Evolutionary conservation across 768 basidiomycete species (phyloP).

Genomic region (Pleurotus tuoliensis): DNA sequence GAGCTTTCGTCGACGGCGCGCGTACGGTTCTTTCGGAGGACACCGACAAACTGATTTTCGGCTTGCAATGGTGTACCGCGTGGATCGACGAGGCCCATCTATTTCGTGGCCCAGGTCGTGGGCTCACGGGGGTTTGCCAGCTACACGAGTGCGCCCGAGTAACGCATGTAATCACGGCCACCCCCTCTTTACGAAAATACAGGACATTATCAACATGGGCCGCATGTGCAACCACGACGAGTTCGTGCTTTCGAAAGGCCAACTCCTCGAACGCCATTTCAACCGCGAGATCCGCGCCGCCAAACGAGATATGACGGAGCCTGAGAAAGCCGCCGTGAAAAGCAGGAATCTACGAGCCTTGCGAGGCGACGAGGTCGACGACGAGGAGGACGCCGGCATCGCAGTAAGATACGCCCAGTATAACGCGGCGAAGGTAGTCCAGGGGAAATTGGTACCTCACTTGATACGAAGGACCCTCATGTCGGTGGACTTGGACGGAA

Average conservation of each 20-base stretch:
- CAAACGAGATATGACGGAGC: neutral
- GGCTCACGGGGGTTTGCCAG: constrained; percentile 6
- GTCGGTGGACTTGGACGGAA: constrained; percentile 3
- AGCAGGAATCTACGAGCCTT: neutral
- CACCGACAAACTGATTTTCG: neutral
- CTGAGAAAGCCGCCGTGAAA: neutral
- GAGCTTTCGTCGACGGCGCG: too few species aligned
- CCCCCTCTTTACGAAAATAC: constrained; percentile 9
- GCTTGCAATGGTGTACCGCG: neutral
- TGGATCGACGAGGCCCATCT: constrained; percentile 15
- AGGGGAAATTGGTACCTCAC: neutral
- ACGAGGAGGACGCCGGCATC: neutral
- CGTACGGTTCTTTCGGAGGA: too few species aligned
- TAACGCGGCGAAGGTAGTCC: neutral
- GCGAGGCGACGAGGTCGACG: neutral
- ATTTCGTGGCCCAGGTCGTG: constrained; percentile 7
- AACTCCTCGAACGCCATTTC: neutral
- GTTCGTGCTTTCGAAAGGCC: neutral
- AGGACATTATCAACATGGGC: constrained; percentile 5
- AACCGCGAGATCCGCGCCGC: neutral
- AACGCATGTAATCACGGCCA: constrained; percentile 6
- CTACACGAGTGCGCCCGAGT: neutral
- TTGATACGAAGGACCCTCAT: constrained; percentile 2
- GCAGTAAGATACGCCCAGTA: neutral
- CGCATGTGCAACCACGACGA: neutral